phyloP scores from a whole-genome alignment of 1,284 basidiomycete genomes.

The Tylopilus orsonianus region DNA sequence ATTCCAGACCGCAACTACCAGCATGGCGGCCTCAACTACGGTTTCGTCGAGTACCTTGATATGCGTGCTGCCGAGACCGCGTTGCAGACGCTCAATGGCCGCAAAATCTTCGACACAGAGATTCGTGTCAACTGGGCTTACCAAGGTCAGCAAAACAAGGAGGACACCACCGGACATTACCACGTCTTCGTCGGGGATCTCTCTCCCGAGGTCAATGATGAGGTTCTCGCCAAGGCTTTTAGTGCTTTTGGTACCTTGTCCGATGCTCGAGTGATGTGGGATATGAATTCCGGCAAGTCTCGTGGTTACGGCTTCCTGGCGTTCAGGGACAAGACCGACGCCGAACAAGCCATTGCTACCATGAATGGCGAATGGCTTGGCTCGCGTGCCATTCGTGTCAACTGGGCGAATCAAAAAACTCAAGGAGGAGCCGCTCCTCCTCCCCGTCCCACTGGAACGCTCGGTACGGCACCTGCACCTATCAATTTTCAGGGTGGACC shows the following conservation, averaged over 20 bases:
- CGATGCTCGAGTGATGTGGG: constrained; percentile 99
- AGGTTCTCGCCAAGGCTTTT: constrained; percentile 95
- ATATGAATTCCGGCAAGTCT: constrained; percentile 98
- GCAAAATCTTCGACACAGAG: constrained; percentile 97
- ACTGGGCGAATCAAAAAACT: constrained; percentile 99
- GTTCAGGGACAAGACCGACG: constrained; percentile 95
- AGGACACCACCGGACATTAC: constrained; percentile 93
- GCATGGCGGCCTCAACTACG: constrained; percentile 97
- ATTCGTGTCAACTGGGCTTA: constrained; percentile 98
- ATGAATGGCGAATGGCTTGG: constrained; percentile 99
- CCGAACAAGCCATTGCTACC: constrained; percentile 95
- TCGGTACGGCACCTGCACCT: constrained; percentile 70
- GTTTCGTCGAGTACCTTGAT: constrained; percentile 97
- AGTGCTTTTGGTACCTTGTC: constrained; percentile 91
- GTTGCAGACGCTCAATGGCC: constrained; percentile 92
- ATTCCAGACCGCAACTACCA: constrained; percentile 98
- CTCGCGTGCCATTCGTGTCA: constrained; percentile 95
- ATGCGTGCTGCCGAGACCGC: constrained; percentile 98
- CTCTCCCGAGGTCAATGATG: constrained; percentile 96
- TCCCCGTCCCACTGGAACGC: constrained; percentile 44
- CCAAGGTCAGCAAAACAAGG: constrained; percentile 93
- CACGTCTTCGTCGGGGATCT: constrained; percentile 99
- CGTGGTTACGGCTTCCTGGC: constrained; percentile 93
- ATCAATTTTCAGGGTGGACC: constrained; percentile 87
- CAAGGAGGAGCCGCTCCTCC: constrained; percentile 56